phyloP scores from a whole-genome alignment of 306 rosid genomes.

The Begonia loranthoides region DNA sequence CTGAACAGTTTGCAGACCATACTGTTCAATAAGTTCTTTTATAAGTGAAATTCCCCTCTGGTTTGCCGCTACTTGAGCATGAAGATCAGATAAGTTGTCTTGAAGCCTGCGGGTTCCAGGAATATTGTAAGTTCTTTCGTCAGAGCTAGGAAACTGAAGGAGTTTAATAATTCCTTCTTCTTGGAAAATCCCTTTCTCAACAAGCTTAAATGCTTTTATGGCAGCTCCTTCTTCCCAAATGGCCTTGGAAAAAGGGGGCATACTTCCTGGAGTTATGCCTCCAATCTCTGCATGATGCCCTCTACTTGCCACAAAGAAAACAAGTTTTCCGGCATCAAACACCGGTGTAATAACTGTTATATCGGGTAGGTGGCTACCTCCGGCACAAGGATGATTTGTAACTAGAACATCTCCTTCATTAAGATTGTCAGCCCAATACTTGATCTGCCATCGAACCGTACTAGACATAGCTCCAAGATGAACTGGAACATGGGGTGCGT shows the following conservation, averaged over 20 bases:
- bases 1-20: conserved; percentile 74
- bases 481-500: conserved; percentile 92
- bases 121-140: conserved; percentile 31
- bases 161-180: conserved; percentile 67
- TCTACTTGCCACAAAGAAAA: conserved; percentile 82
- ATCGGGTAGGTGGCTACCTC: conserved; percentile 98
- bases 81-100: conserved; percentile 90
- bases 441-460: conserved; percentile 83
- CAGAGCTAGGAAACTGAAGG: conserved; percentile 48
- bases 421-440: conserved; percentile 58
- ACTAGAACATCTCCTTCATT: conserved; percentile 89
- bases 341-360: conserved; percentile 89
- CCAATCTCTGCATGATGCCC: conserved; percentile 97
- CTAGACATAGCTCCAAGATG: conserved; percentile 96
- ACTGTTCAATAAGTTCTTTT: conserved; percentile 72
- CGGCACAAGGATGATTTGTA: conserved; percentile 90
- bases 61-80: conserved; percentile 89
- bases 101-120: conserved; percentile 79
- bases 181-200: conserved; percentile 65
- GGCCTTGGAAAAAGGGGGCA: conserved; percentile 88
- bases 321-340: conserved; percentile 51
- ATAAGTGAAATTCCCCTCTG: conserved; percentile 79
- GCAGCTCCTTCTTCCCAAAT: conserved; percentile 94
- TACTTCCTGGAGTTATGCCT: conserved; percentile 91
- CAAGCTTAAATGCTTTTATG: conserved; percentile 84